A percentile compares a stretch with the other conserved stretches of the same genome.
Conservation (phyloP, 2,329 filamentous ascomycete species). For the Passalora sequoiae region DNA sequence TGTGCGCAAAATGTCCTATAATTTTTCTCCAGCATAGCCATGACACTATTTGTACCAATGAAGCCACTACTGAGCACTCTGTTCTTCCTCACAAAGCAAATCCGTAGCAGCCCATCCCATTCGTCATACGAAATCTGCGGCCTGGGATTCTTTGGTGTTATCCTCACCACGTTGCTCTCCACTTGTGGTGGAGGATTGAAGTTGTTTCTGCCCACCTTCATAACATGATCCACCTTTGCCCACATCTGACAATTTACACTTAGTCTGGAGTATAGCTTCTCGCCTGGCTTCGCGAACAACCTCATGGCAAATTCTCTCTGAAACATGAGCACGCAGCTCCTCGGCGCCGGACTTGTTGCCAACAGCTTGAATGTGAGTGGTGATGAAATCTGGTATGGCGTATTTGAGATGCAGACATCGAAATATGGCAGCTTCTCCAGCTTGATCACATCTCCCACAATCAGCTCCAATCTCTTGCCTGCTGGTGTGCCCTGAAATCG, state of each 20-base stretch:
- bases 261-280: slow-evolving; percentile 84
- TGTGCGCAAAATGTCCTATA: slow-evolving; percentile 87
- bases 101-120: slow-evolving; percentile 82
- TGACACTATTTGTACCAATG: slow-evolving; percentile 71
- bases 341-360: slow-evolving; percentile 71
- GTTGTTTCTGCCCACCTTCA: slow-evolving; percentile 95
- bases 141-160: slow-evolving; percentile 79
- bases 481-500: slow-evolving; percentile 85
- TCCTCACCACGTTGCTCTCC: slow-evolving; percentile 82
- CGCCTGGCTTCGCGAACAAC: slow-evolving; percentile 79
- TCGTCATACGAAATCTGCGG: slow-evolving; percentile 91
- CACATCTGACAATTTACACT: slow-evolving; percentile 94
- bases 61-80: slow-evolving; percentile 80
- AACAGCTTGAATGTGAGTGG: slow-evolving; percentile 90
- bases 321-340: slow-evolving; percentile 88
- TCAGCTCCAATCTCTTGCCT: slow-evolving; percentile 76
- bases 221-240: slow-evolving; percentile 65
- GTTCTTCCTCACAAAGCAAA: slow-evolving; percentile 84
- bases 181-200: slow-evolving; percentile 93
- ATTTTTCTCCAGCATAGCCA: slow-evolving; percentile 79
- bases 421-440: slow-evolving; percentile 67
- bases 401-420: slow-evolving; percentile 79
- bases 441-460: slow-evolving; percentile 92
- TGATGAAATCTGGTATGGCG: slow-evolving; percentile 74
- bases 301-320: slow-evolving; percentile 92